Evolutionary conservation across 352 stramenopile species (phyloP).

Genomic region (Phytophthora agathidicida): DNA sequence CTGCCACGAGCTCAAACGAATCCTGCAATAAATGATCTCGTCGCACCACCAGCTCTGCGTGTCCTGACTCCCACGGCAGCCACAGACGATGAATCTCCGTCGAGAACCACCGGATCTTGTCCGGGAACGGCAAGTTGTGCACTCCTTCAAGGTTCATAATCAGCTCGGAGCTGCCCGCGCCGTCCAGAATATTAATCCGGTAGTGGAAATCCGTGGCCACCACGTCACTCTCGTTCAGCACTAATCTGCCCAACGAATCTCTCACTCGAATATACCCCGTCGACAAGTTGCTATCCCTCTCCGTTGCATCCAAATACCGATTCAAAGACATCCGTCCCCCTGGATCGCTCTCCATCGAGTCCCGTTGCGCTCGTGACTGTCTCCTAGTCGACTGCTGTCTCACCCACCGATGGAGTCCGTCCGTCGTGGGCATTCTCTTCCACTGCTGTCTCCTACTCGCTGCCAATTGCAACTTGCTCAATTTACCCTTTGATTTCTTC

Average conservation of each 20-base stretch:
- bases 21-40: conserved; percentile 87
- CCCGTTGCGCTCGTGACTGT: conserved; percentile 32
- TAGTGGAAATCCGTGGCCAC: conserved; percentile 85
- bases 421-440: conserved; percentile 78
- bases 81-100: conserved; percentile 83
- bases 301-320: conserved; percentile 55
- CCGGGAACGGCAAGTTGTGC: conserved; percentile 76
- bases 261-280: conserved; percentile 81
- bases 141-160: conserved; percentile 88
- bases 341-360: conserved; percentile 63
- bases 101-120: conserved; percentile 85
- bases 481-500: conserved; percentile 27
- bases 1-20: conserved; percentile 79
- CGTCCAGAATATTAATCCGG: conserved; percentile 81
- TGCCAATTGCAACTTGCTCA: conserved; percentile 82
- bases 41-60: conserved; percentile 79
- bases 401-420: conserved; percentile 80
- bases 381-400: conserved; percentile 34
- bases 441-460: conserved; percentile 74
- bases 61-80: conserved; percentile 85
- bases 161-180: conserved; percentile 67
- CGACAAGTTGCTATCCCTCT: conserved; percentile 69
- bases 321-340: conserved; percentile 41
- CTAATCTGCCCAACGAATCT: conserved; percentile 68
- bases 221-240: conserved; percentile 84